These are phyloP conservation scores for Cladosporium austrohemisphaericum DNA, from an alignment of 2,329 filamentous ascomycete species.

Conservation along the genomic window DNA sequence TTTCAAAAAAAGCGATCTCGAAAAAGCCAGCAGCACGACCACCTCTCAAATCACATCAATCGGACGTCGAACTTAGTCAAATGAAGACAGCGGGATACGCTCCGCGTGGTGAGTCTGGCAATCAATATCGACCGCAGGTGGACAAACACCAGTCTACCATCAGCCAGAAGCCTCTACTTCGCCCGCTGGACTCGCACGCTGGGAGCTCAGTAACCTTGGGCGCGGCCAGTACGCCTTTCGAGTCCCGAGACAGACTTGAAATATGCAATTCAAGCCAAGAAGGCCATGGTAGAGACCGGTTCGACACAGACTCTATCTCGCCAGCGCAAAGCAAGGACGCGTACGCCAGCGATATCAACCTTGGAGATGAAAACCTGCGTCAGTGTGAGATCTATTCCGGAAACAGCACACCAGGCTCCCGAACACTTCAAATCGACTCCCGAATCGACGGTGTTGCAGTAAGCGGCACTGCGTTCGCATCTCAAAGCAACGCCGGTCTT, in stretches of 20 bases:
- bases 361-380: not conserved
- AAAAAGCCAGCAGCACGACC: constrained; percentile 8
- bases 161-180: constrained; percentile 16
- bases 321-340: not conserved
- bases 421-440: not conserved
- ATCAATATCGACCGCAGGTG: not conserved
- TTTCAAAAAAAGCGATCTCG: constrained; percentile 5
- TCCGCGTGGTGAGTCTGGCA: not conserved
- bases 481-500: constrained; percentile 7
- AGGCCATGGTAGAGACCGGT: not conserved
- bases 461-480: not conserved
- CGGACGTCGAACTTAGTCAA: constrained; percentile 5
- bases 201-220: constrained; percentile 13
- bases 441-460: not conserved
- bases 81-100: not conserved
- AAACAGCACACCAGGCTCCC: not conserved
- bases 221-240: not conserved
- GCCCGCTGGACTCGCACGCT: constrained; percentile 13
- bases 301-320: not conserved
- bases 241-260: not conserved
- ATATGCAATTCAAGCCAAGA: not conserved
- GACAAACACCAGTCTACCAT: constrained; percentile 9
- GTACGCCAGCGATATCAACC: no score
- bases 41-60: constrained; percentile 10
- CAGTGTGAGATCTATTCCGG: not conserved